These are phyloP conservation scores for Phaeophleospora eucalypticola DNA, from an alignment of 2,329 filamentous ascomycete species.

Conservation along the genomic window DNA sequence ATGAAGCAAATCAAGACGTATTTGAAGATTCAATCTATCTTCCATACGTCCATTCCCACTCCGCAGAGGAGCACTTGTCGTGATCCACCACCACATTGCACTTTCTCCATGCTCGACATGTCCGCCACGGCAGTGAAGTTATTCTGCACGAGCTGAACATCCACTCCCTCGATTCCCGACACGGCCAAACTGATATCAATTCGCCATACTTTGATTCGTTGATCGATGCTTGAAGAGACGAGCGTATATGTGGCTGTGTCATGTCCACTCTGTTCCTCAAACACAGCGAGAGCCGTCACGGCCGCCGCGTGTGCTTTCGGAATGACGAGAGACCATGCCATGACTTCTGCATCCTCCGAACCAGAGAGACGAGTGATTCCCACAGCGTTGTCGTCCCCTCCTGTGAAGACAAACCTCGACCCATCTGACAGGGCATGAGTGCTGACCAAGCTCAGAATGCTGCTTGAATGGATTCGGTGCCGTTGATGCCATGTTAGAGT, in stretches of 20 bases:
- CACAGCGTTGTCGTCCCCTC: conserved; percentile 84
- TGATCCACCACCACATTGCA: conserved; percentile 7
- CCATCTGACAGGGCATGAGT: conserved; percentile 28
- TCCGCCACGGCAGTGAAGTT: conserved; percentile 52
- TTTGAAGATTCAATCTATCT: too few species aligned
- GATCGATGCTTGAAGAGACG: conserved; percentile 42
- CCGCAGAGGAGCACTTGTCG: conserved; percentile 42
- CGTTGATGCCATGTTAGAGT: conserved; percentile 33
- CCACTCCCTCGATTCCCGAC: conserved; percentile 27
- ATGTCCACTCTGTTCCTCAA: too few species aligned
- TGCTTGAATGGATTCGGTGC: conserved; percentile 68
- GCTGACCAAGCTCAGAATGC: conserved; percentile 59
- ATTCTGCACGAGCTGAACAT: conserved; percentile 32
- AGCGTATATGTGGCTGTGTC: too few species aligned
- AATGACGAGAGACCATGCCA: too few species aligned
- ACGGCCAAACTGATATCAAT: conserved; percentile 25
- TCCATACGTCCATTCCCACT: conserved; percentile 48
- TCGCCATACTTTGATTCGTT: conserved; percentile 47
- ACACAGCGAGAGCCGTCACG: conserved; percentile 54
- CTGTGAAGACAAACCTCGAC: conserved; percentile 61
- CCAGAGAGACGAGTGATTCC: conserved; percentile 46
- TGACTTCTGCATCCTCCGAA: conserved; percentile 22
- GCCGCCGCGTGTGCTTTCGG: conserved; percentile 66
- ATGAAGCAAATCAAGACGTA: too few species aligned
- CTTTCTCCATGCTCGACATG: conserved; percentile 48